Conservation (phyloP, 1,139 yeast species). For the Hansenula sp. region DNA sequence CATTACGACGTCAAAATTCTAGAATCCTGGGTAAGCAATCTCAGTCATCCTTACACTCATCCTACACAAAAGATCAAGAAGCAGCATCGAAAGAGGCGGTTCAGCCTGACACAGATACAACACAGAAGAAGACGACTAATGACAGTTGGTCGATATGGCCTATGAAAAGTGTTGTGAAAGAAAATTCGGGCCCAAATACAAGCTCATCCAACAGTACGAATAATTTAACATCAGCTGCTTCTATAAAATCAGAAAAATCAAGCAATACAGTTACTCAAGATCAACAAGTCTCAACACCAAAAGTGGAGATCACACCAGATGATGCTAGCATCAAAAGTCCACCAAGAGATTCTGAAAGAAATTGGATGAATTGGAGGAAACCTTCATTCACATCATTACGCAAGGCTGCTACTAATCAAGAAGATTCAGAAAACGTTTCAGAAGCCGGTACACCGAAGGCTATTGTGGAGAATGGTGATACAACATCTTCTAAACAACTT, state of each 20-base stretch:
- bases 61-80: not conserved
- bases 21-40: constrained; percentile 11
- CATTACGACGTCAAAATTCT: constrained; percentile 9
- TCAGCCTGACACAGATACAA: not conserved
- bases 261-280: not conserved
- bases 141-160: constrained; percentile 14
- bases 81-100: not conserved
- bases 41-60: not conserved
- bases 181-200: not conserved
- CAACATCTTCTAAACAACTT: too few species aligned
- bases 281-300: not conserved
- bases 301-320: not conserved
- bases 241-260: constrained; percentile 8
- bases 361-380: constrained; percentile 23
- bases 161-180: constrained; percentile 4
- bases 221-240: constrained; percentile 7
- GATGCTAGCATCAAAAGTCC: constrained; percentile 1
- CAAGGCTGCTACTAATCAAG: constrained; percentile 5
- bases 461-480: constrained; percentile 6
- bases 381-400: constrained; percentile 22
- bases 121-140: constrained; percentile 2
- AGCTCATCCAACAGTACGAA: not conserved
- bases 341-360: constrained; percentile 6
- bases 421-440: constrained; percentile 8
- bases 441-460: constrained; percentile 4